Conservation (phyloP, 768 basidiomycete species). For the Coprinellus micaceus region DNA sequence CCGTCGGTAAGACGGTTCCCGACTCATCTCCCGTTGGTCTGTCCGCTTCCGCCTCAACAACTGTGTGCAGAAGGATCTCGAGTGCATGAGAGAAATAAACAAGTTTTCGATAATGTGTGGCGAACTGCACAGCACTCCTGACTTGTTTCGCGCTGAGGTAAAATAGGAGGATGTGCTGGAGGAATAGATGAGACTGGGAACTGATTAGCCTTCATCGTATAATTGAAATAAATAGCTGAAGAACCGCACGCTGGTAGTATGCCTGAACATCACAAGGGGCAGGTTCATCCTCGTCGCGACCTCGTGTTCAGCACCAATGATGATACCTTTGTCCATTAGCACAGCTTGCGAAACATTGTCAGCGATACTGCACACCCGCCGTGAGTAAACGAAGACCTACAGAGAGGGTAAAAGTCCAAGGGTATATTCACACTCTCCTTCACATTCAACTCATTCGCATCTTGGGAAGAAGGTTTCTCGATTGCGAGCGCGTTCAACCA, state of each 20-base stretch:
- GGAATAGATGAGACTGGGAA: conserved; percentile 84
- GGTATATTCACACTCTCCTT: conserved; percentile 92
- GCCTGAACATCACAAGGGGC: conserved; percentile 88
- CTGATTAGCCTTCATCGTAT: neutral
- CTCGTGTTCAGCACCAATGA: conserved; percentile 94
- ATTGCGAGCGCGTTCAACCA: conserved; percentile 96
- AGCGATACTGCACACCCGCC: conserved; percentile 1
- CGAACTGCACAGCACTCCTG: conserved; percentile 80
- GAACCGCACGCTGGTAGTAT: conserved; percentile 71
- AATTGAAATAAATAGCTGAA: neutral
- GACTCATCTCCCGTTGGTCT: conserved; percentile 27
- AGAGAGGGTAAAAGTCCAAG: conserved; percentile 93
- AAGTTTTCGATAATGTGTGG: conserved; percentile 79
- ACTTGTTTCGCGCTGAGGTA: conserved; percentile 65
- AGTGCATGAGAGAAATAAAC: conserved; percentile 93
- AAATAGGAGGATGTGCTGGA: conserved; percentile 85
- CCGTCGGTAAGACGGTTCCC: conserved; percentile 49
- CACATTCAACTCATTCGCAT: conserved; percentile 48
- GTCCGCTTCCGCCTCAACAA: conserved; percentile 78
- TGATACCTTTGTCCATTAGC: conserved; percentile 98
- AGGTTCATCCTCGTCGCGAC: conserved; percentile 68
- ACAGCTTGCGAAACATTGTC: conserved; percentile 56
- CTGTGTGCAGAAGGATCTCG: conserved; percentile 90
- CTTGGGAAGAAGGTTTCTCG: conserved; percentile 49
- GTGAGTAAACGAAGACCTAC: conserved; percentile 43